Evolutionary conservation across 139 green algal species (phyloP), one percentile per base, ranked within the genome.

Genomic region (Picochlorum costavermella): DNA sequence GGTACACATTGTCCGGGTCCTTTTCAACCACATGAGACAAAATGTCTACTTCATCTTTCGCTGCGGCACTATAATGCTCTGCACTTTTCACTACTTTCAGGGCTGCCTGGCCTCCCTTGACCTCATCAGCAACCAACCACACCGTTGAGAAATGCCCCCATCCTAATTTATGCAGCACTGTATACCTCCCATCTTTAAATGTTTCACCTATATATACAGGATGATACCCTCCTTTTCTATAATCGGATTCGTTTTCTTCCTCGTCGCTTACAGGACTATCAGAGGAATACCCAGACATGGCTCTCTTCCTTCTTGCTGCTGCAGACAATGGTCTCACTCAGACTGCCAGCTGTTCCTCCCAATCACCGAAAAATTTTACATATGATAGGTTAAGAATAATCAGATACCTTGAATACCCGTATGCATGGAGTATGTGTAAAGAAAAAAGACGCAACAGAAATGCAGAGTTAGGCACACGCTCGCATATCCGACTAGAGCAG

Each of bases 91-190:
- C 92, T 14, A 98, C 72, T 68, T 91, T 89, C 68, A 89, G 60
- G 4, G 84, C 82, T 8, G 55, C 57, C 25, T 83, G 53, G 30
- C 45, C 58, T 11, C 62, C 71, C 3, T 55, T 84, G 6, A 76
- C 45, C 12, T 60, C 73, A 56, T 95, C 86, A 16, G 73, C 49
- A 5, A 95, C 88, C 6, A 96, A 80, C 94, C 94, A 99, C 20
- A 98, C 92, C 0, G 94, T 99, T 30, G 81, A 93, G 76, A 99
- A 99, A 80, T 99, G 94, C n/a, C 94, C 94, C 94, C 94, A 99
- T 14, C 94, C 94, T 9, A 99, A 83, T 76, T 99, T 99, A 59
- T 78, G 67, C 14, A 92, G 74, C 11, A 98, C 94, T 0, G 70
- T 79, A 79, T 99, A 99, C 0, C 88, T 79, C 0, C 88, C 90